Base-by-base conservation (phyloP, 495 filamentous ascomycete species). In the Tuber borchii region DNA sequence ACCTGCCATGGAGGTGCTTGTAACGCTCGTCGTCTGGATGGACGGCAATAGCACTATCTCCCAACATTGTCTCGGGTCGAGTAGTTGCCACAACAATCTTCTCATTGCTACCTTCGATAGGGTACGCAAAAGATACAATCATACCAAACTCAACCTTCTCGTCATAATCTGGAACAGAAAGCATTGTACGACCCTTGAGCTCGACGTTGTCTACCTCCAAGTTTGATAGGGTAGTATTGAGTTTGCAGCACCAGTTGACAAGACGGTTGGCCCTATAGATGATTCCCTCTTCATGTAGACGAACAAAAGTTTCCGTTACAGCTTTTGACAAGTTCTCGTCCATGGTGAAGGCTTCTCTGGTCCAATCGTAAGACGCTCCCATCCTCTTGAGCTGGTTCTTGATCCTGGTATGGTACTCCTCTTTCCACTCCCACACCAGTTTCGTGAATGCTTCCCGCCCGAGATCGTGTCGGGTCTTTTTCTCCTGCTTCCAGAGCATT, bases 51-150 rank as follows among this genome's bases (percentile, higher is more conserved):
- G 88, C 92, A 68, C 87, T 89, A 85, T 94, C 92, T 83, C 92
- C 92, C 22, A 93, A 86, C 91, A 94, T 93, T 22, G 92, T 94
- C 85, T 94, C 92, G 1, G 88, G 88, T 85, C 92, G 88, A 72
- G 92, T 94, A n/a, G 92, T 94, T 45, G 92, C 92, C 74, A 94
- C 90, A 81, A 92, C 89, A 75, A 94, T 89, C 87, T 26, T 87
- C 84, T 68, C 78, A 88, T 90, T 74, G 90, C 91, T 70, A 91
- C 89, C 76, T 86, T 87, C 83, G 91, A 94, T 83, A 88, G 89
- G 87, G 92, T 93, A 86, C 90, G 88, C 75, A 88, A 91, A 80
- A 90, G 83, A 73, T 89, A 88, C 84, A 90, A 92, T 82, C 91
- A 93, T 83, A 70, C 82, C 82, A n/a, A 83, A 83, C 79, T 83